Percentiles rank a stretch among this genome's conserved stretches.
Conservation (phyloP, 139 green algal genomes). For the Pedinophyceae sp. region DNA sequence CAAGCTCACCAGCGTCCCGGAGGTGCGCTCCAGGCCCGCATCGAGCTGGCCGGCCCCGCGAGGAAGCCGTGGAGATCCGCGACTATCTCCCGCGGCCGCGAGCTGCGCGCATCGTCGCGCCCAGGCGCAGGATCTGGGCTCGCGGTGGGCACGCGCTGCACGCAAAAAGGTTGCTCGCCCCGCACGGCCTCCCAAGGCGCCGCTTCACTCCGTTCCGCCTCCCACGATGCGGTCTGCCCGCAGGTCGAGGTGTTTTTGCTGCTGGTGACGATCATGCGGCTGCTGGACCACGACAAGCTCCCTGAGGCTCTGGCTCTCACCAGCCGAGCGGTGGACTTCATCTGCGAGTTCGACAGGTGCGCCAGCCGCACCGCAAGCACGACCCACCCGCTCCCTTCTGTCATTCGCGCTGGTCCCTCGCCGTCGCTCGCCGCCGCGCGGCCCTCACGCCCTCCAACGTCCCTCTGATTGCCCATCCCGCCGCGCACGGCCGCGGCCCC, state of each 20-base stretch:
- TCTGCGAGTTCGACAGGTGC: not conserved
- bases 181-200: constrained; percentile 2
- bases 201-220: constrained; percentile 1
- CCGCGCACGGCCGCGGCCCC: not conserved
- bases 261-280: constrained; percentile 56
- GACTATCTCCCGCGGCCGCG: not conserved
- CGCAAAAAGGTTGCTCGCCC: constrained; percentile 11
- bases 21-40: too few species aligned
- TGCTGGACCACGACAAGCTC: constrained; percentile 52
- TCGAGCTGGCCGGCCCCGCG: too few species aligned
- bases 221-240: constrained; percentile 17
- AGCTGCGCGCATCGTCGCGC: constrained; percentile 1
- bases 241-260: constrained; percentile 76
- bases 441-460: not conserved
- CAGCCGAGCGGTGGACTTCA: constrained; percentile 1
- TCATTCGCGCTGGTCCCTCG: not conserved
- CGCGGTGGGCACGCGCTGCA: not conserved
- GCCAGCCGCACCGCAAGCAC: constrained; percentile 24
- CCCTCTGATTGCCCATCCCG: not conserved
- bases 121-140: not conserved
- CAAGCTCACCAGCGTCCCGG: too few species aligned
- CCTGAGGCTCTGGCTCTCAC: constrained; percentile 28
- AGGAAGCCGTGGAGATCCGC: not conserved
- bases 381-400: constrained; percentile 33
- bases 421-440: not conserved